Base-by-base conservation (phyloP, 1,284 basidiomycete species). In the Boletus smithii region DNA sequence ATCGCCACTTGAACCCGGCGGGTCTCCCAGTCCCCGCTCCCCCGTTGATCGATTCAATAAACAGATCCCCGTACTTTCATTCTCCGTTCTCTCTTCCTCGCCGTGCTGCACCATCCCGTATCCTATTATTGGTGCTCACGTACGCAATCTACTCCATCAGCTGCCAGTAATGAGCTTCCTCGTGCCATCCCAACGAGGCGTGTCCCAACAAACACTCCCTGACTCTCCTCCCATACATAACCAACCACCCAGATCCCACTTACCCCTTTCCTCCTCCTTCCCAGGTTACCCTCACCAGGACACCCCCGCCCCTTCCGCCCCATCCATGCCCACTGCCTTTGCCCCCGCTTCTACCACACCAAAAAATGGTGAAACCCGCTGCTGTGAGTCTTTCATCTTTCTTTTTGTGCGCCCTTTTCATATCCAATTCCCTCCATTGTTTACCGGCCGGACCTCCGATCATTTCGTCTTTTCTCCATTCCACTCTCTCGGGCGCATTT, bases 311-410 rank as follows among this genome's bases (percentile, higher is more conserved):
- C 45, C 52, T 10, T 39, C 65, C 16, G 30, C 50, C 30, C 34
- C 54, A 3, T 43, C 65, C 38, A 53, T 65, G 35, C 5, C 59
- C 20, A 2, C 51, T 6, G 20, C 64, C 22, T 59, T 56, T 18
- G 1, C 53, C 22, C 5, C 53, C 10, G 57, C 61, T 56, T 48
- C 51, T 3, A 6, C 48, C 1, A n/a, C 70, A 22, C 84, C 83
- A 53, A 80, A 77, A 65, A 60, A 83, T 49, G 83, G 81, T 49
- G 74, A 86, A 61, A 85, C 82, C 51, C 81, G 85, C 58, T 88
- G 85, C 60, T 88, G 86, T 88, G 60, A 69, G 85, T 74, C 51
- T 54, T 55, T 54, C 52, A 18, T 17, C 31, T 33, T 26, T 30
- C 29, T 24, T 22, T 7, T 42, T 34, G 6, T 33, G 11, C 29